These are phyloP conservation scores for Aspergillus nanangensis DNA, from an alignment of 495 filamentous ascomycete genomes.

Conservation along the genomic window DNA sequence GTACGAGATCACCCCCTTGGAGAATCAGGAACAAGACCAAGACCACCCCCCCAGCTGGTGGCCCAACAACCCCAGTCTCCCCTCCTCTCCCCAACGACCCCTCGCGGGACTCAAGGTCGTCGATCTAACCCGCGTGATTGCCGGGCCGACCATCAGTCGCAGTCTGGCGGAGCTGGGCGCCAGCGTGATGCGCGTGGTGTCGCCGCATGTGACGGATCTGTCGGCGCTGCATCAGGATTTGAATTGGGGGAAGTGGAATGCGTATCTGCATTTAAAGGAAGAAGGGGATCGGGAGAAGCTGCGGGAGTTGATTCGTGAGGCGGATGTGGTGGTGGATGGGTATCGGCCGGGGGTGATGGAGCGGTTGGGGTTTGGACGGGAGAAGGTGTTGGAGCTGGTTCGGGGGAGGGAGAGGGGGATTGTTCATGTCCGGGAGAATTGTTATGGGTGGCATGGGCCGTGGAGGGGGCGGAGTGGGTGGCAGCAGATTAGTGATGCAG, in stretches of 20 bases:
- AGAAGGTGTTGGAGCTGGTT: constrained; percentile 38
- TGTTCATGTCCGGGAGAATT: constrained; percentile 52
- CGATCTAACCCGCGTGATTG: constrained; percentile 56
- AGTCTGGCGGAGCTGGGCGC: constrained; percentile 54
- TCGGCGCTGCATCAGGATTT: constrained; percentile 42
- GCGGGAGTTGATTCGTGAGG: constrained; percentile 39
- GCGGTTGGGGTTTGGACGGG: constrained; percentile 42
- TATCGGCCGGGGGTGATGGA: constrained; percentile 51
- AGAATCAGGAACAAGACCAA: constrained; percentile 18
- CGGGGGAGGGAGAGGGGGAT: constrained; percentile 41
- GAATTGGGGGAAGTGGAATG: constrained; percentile 54
- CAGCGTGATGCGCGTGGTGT: constrained; percentile 54
- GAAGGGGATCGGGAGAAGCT: constrained; percentile 37
- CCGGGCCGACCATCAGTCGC: constrained; percentile 48
- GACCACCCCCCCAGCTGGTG: constrained; percentile 32
- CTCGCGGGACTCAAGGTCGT: constrained; percentile 56
- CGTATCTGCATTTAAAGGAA: constrained; percentile 42
- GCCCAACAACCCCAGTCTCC: constrained; percentile 2
- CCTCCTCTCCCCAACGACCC: constrained; percentile 20
- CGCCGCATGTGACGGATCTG: constrained; percentile 46
- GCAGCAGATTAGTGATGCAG: constrained; percentile 11
- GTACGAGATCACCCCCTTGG: constrained; percentile 36
- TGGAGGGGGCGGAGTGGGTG: constrained; percentile 42
- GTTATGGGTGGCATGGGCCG: constrained; percentile 53
- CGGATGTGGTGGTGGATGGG: constrained; percentile 55